These are phyloP conservation scores for Chiua virens DNA, from an alignment of 768 basidiomycete species.

Conservation along the genomic window DNA sequence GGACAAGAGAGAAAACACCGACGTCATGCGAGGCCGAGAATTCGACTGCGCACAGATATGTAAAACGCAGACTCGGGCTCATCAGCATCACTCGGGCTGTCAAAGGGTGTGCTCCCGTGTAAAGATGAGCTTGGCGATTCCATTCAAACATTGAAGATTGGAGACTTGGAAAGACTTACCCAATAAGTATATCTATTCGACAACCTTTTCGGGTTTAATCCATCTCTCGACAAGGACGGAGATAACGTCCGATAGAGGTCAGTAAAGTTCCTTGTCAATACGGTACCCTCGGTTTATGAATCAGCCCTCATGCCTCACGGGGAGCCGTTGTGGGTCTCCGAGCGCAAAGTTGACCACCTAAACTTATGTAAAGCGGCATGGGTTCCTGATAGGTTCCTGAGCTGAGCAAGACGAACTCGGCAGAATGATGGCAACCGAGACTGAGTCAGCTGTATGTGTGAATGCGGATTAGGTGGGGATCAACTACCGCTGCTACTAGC, in stretches of 20 bases:
- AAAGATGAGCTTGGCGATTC: neutral
- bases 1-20: too few species aligned
- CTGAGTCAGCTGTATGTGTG: neutral
- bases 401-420: constrained; percentile 4
- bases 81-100: too few species aligned
- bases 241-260: neutral
- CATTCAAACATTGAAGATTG: too few species aligned
- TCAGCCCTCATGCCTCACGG: neutral
- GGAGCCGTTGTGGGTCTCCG: neutral
- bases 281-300: neutral
- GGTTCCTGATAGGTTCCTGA: neutral
- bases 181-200: neutral
- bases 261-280: too few species aligned
- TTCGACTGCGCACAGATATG: too few species aligned
- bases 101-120: too few species aligned
- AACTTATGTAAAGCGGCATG: neutral
- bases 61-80: too few species aligned
- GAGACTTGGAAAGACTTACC: neutral
- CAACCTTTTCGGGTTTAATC: neutral
- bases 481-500: too few species aligned
- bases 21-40: too few species aligned
- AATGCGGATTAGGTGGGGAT: neutral
- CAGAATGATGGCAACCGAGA: neutral
- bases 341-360: neutral
- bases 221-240: neutral